Evolutionary conservation across 2,329 filamentous ascomycete species (phyloP).

Genomic region (Paradendryphiella salina): DNA sequence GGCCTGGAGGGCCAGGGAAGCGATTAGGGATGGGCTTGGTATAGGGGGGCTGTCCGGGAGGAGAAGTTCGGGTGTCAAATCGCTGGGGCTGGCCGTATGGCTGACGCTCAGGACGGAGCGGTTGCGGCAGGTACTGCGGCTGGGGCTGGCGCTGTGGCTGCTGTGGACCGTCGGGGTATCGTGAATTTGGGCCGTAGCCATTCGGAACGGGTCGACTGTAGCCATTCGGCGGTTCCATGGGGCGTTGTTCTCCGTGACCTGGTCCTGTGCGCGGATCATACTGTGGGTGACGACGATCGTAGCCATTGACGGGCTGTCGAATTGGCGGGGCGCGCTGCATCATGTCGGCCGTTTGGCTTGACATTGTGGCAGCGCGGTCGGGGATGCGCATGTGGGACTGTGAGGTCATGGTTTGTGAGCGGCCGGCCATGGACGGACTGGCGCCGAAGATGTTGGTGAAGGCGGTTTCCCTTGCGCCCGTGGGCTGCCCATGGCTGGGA

Average conservation of each 20-base stretch:
- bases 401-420: slow-evolving; percentile 94
- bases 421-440: slow-evolving; percentile 71
- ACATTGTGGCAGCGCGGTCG: slow-evolving; percentile 75
- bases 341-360: slow-evolving; percentile 50
- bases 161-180: slow-evolving; percentile 41
- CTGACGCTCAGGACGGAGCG: slow-evolving; percentile 64
- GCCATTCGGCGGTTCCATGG: slow-evolving; percentile 31
- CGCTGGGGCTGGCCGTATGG: slow-evolving; percentile 75
- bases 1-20: slow-evolving; percentile 58
- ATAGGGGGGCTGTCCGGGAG: slow-evolving; percentile 54
- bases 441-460: slow-evolving; percentile 96
- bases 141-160: slow-evolving; percentile 50
- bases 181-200: slow-evolving; percentile 46
- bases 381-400: slow-evolving; percentile 64
- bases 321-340: slow-evolving; percentile 69
- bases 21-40: slow-evolving; percentile 61
- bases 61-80: slow-evolving; percentile 62
- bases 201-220: slow-evolving; percentile 43
- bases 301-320: slow-evolving; percentile 53
- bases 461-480: slow-evolving; percentile 82
- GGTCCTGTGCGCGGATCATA: slow-evolving; percentile 35
- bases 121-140: slow-evolving; percentile 63
- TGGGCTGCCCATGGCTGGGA: slow-evolving; percentile 56
- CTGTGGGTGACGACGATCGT: slow-evolving; percentile 40
- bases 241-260: slow-evolving; percentile 34